Conservation (phyloP, 495 filamentous ascomycete genomes). For the Daldinia caldariorum region DNA sequence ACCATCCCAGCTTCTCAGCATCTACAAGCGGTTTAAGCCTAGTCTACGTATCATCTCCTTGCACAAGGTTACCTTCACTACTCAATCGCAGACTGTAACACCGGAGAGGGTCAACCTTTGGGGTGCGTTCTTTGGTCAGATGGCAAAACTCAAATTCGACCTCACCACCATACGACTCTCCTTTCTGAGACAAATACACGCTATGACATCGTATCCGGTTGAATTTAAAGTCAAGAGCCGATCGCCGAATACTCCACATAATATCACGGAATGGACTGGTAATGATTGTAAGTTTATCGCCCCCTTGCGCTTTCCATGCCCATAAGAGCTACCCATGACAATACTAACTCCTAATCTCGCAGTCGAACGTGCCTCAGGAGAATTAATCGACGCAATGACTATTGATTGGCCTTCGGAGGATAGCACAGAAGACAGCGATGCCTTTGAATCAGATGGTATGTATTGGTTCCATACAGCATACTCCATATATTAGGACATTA, state of each 20-base stretch:
- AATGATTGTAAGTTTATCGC: constrained; percentile 26
- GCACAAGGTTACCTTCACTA: constrained; percentile 44
- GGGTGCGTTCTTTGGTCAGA: constrained; percentile 37
- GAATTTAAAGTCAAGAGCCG: constrained; percentile 1
- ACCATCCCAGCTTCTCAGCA: constrained; percentile 33
- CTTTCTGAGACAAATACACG: constrained; percentile 15
- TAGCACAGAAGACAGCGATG: constrained; percentile 1
- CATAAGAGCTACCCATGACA: neutral
- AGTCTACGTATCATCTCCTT: constrained; percentile 48
- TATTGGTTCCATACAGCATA: neutral
- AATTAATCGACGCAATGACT: constrained; percentile 16
- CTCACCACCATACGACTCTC: constrained; percentile 26
- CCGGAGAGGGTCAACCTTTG: constrained; percentile 39
- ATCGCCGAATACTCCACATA: neutral
- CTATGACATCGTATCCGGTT: neutral
- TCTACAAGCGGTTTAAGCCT: constrained; percentile 50
- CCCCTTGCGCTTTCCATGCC: neutral
- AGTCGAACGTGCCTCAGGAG: constrained; percentile 19
- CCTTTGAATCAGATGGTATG: neutral
- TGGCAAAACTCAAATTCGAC: constrained; percentile 31
- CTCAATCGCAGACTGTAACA: neutral
- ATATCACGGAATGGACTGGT: constrained; percentile 12
- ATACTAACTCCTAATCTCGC: constrained; percentile 2
- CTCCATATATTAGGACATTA: neutral
- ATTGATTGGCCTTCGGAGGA: constrained; percentile 15